Evolutionary conservation across 257 asterid genomes (phyloP).

Genomic region (Catharanthus roseus): DNA sequence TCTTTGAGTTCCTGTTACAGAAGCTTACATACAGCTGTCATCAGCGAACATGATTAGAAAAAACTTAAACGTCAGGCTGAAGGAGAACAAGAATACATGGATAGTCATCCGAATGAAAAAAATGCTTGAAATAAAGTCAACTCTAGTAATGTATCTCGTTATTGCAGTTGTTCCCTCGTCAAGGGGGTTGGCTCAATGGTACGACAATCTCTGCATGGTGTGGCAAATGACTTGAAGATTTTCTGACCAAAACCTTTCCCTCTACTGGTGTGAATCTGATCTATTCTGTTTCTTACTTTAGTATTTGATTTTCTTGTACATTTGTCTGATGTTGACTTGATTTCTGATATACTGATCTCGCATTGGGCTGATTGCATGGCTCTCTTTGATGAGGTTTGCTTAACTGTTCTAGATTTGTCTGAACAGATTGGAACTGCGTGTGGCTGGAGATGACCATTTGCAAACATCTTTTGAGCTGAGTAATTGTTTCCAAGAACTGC

Average conservation of each 20-base stretch:
- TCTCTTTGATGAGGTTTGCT: conserved; percentile 14
- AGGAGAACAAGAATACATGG: background rate
- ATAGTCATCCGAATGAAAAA: background rate
- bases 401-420: conserved; percentile 19
- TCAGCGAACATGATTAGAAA: background rate
- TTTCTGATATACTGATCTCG: conserved; percentile 19
- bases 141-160: conserved; percentile 12
- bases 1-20: conserved; percentile 4
- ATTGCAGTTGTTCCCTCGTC: conserved; percentile 21
- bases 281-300: conserved; percentile 23
- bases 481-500: conserved; percentile 8
- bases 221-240: conserved; percentile 35
- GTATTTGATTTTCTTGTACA: conserved; percentile 11
- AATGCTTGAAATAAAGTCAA: conserved; percentile 10
- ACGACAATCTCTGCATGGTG: conserved; percentile 44
- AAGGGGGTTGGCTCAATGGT: conserved; percentile 26
- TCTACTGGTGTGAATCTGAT: conserved; percentile 17
- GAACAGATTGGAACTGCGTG: conserved; percentile 10
- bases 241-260: conserved; percentile 37
- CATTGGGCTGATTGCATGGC: conserved; percentile 23
- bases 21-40: background rate
- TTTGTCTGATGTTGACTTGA: conserved; percentile 16
- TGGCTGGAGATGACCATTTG: conserved; percentile 14
- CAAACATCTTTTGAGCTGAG: conserved; percentile 19
- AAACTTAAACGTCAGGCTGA: background rate